Evolutionary conservation across 768 basidiomycete genomes (phyloP).

Genomic region (Sarcomyxa edulis): DNA sequence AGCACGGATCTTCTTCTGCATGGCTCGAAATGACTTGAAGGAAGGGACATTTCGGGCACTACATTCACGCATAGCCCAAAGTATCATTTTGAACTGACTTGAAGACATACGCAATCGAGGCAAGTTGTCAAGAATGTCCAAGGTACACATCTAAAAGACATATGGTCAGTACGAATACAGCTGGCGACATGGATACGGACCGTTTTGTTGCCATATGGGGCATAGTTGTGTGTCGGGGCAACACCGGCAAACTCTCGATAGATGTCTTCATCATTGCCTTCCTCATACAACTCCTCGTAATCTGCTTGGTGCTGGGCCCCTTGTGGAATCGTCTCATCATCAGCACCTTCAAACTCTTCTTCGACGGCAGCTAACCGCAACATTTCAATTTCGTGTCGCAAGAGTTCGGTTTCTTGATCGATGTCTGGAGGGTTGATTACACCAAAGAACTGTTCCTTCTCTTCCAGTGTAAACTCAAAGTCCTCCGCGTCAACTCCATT

Average conservation of each 20-base stretch:
- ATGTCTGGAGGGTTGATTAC: not conserved
- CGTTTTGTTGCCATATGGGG: not conserved
- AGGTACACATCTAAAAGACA: slow-evolving; percentile 12
- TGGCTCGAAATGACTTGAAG: slow-evolving; percentile 14
- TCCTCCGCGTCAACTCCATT: no score
- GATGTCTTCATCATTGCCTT: not conserved
- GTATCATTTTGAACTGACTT: slow-evolving; percentile 21
- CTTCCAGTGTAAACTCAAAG: no score
- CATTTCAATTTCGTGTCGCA: not conserved
- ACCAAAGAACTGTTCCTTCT: not conserved
- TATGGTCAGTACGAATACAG: not conserved
- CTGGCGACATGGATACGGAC: not conserved
- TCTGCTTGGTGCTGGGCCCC: not conserved
- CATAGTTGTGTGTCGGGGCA: not conserved
- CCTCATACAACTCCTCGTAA: slow-evolving; percentile 14
- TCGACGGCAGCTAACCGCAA: not conserved
- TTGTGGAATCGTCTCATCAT: not conserved
- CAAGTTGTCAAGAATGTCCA: slow-evolving; percentile 27
- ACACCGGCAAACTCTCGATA: not conserved
- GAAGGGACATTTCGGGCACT: slow-evolving; percentile 24
- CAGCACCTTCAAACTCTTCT: not conserved
- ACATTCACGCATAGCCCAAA: slow-evolving; percentile 23
- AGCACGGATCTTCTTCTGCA: slow-evolving; percentile 14
- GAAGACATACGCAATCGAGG: slow-evolving; percentile 23
- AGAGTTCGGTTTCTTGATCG: not conserved